Evolutionary conservation across 1,284 basidiomycete genomes (phyloP), one percentile per base, ranked within the genome.

Genomic region (Cerrena zonata): DNA sequence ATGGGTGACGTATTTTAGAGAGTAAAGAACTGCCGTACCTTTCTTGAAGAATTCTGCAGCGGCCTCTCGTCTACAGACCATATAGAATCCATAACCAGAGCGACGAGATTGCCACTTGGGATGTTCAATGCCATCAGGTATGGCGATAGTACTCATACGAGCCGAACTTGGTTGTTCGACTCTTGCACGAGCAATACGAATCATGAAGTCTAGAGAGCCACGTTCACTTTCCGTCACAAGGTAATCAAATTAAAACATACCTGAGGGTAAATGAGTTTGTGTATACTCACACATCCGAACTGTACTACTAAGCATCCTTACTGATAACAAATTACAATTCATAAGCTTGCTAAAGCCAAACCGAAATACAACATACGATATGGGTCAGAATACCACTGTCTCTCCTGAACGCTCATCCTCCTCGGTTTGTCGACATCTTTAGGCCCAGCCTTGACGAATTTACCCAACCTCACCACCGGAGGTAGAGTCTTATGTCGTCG

Each of bases 81-180:
- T 56, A 59, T 89, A 84, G 30, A 61, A 56, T 0, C 74, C 78
- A 27, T 62, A 63, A 15, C 74, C 77, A 18, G 71, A 67, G 53
- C 67, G 70, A 11, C 72, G 73, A 11, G 57, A 65, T 45, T 73
- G 75, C 63, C 78, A 87, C 54, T 75, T 74, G 12, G 79, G 73
- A 59, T 89, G 84, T 55, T 85, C 76, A 12, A 90, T 61, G 3
- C 85, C 85, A 58, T 86, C 82, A 11, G 87, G 85, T 18, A 84
- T 64, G 18, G 87, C 58, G 1, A 62, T 50, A 26, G 52, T 56
- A 24, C 40, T 43, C 22, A 47, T 5, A 22, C 39, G 36, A 49
- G 53, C 46, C 26, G 47, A 46, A 44, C 62, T 58, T 45, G 55
- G 45, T 45, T 58, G 45, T 18, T 77, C 71, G 7, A 79, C 42